Base-by-base conservation (phyloP, 75 land plant species). In the Pinus taeda region DNA sequence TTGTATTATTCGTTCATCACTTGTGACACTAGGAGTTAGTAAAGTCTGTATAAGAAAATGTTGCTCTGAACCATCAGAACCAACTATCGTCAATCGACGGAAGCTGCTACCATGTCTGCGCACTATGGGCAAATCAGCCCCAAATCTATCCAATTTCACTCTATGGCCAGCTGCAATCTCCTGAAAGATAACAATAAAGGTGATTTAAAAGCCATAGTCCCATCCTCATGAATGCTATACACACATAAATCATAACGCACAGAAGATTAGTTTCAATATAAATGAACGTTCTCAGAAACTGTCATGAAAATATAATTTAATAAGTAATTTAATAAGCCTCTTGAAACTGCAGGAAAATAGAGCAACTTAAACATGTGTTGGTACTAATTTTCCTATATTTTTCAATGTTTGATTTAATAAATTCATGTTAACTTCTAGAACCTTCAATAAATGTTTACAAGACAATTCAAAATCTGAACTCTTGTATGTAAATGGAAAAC, bases 101-200 rank as follows among this genome's bases (percentile, higher is more conserved):
- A 90, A 93, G 80, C 97, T 97, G 83, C 93, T 94, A 30, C 97
- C 99, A 87, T 97, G 99, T 74, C 97, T 82, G 59, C 95, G 80
- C 22, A 97, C 97, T 71, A 94, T 94, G 59, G 97, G 95, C 58
- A 97, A 89, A 80, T 94, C 97, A 61, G 99, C 89, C 55, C 95
- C 99, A 78, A 97, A 83, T 66, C 95, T 81, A 60, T 97, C 97
- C 60, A 97, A 78, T 83, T 97, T 97, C 63, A 94, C 86, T 71
- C 97, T 97, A 83, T 97, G 95, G 61, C 94, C 97, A 75, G 97
- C 97, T 57, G 99, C 93, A 71, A 97, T 85, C 85, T 97, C 99
- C 97, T 96, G 90, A 64, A 81, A 59, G 12, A 56, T 64, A 59
- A 42, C 9, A 59, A 18, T 17, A 21, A 59, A 59, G 60, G 20